These are phyloP conservation scores for Diaporthe vaccinii DNA, from an alignment of 2,329 filamentous ascomycete genomes.

Conservation along the genomic window DNA sequence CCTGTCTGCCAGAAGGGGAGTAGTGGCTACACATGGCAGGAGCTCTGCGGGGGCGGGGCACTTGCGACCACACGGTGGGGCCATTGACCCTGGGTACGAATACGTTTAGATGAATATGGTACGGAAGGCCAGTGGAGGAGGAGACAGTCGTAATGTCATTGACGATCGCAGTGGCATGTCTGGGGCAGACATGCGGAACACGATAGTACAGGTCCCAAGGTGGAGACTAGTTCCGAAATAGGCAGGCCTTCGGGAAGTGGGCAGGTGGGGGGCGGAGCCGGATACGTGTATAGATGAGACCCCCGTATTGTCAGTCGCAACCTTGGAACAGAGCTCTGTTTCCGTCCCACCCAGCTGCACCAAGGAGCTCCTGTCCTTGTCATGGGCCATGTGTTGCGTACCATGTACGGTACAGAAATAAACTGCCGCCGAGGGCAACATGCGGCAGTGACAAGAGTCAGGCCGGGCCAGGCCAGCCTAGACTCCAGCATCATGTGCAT, in stretches of 20 bases:
- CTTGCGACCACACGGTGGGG: conserved; percentile 7
- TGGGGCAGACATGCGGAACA: background rate
- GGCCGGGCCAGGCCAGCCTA: background rate
- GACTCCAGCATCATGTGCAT: background rate
- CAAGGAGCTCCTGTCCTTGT: background rate
- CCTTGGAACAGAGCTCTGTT: background rate
- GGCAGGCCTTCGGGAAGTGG: conserved; percentile 16
- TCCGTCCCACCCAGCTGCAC: background rate
- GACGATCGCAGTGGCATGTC: background rate
- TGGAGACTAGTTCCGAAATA: background rate
- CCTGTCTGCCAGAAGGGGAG: background rate
- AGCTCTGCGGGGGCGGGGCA: background rate
- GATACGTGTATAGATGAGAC: background rate
- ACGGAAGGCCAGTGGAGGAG: conserved; percentile 14
- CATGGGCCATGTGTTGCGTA: background rate
- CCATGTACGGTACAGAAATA: background rate
- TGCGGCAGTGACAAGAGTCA: background rate
- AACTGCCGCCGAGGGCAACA: background rate
- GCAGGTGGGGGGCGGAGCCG: conserved; percentile 12
- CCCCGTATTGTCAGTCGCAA: background rate
- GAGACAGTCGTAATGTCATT: background rate
- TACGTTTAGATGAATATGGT: background rate
- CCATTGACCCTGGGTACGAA: background rate
- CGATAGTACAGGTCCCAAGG: background rate
- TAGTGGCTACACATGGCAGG: background rate